Evolutionary conservation across 768 basidiomycete genomes (phyloP).

Genomic region (Suillus occidentalis): DNA sequence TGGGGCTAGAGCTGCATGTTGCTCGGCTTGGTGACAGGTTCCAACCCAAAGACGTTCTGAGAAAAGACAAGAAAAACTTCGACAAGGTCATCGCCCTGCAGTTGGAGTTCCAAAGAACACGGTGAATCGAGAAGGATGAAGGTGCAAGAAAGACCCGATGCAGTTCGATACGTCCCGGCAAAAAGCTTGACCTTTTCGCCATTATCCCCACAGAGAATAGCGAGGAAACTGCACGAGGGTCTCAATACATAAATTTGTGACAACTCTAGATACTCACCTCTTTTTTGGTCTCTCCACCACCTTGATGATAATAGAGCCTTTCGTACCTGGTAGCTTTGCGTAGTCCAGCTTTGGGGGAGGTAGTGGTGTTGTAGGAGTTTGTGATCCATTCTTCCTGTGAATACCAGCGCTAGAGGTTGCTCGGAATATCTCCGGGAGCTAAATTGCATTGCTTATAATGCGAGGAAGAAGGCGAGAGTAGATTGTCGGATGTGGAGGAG

Average conservation of each 20-base stretch:
- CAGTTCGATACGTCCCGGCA: constrained; percentile 88
- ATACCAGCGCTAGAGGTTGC: constrained; percentile 34
- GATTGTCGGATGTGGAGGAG: constrained; percentile 31
- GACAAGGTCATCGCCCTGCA: constrained; percentile 91
- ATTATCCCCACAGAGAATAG: constrained; percentile 88
- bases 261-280: constrained; percentile 50
- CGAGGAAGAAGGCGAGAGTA: constrained; percentile 72
- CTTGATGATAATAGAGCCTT: constrained; percentile 79
- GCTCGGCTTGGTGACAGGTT: constrained; percentile 90
- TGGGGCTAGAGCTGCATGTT: constrained; percentile 75
- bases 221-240: constrained; percentile 65
- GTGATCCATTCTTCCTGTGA: constrained; percentile 36
- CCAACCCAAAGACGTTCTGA: constrained; percentile 89
- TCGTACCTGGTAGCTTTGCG: constrained; percentile 90
- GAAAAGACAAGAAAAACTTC: constrained; percentile 90
- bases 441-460: constrained; percentile 64
- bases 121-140: constrained; percentile 93
- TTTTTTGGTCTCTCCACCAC: constrained; percentile 89
- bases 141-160: constrained; percentile 85
- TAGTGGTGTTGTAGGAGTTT: constrained; percentile 38
- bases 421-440: constrained; percentile 60
- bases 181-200: constrained; percentile 94
- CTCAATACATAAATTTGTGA: constrained; percentile 9
- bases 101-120: constrained; percentile 78
- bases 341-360: constrained; percentile 88